Conservation (phyloP, 2,329 filamentous ascomycete species). For the Talaromyces marneffei region DNA sequence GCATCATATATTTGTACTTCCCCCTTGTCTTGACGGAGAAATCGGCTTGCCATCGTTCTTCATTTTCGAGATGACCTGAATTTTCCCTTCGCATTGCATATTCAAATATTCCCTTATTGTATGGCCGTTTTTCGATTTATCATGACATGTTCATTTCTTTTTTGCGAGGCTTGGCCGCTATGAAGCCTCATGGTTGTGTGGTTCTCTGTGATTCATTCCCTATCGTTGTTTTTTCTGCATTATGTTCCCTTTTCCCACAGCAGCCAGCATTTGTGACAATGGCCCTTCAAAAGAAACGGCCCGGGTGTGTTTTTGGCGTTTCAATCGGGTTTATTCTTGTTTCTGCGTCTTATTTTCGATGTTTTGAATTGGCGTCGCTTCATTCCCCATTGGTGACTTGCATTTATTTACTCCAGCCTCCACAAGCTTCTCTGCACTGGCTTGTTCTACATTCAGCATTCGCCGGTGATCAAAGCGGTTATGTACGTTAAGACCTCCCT, state of each 20-base stretch:
- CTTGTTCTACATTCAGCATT: constrained; percentile 29
- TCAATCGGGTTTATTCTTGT: constrained; percentile 21
- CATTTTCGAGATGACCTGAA: constrained; percentile 9
- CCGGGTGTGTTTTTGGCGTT: constrained; percentile 33
- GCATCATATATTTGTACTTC: constrained; percentile 23
- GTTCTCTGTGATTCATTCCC: background rate
- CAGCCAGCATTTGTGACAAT: constrained; percentile 30
- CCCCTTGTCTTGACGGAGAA: constrained; percentile 15
- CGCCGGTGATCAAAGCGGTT: constrained; percentile 33
- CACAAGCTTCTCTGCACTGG: constrained; percentile 33
- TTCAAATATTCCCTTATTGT: constrained; percentile 15
- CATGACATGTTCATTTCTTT: constrained; percentile 25
- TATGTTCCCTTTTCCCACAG: constrained; percentile 14
- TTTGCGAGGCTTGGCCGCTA: background rate
- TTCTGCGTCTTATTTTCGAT: constrained; percentile 22
- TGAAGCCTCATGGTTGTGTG: constrained; percentile 12
- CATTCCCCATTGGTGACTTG: constrained; percentile 19
- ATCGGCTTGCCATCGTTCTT: constrained; percentile 12
- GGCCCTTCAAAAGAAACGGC: constrained; percentile 29
- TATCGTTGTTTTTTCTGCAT: constrained; percentile 11
- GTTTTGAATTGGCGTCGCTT: constrained; percentile 28
- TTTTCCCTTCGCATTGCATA: constrained; percentile 20
- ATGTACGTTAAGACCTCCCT: constrained; percentile 49
- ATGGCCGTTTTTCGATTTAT: constrained; percentile 18
- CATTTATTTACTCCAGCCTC: constrained; percentile 21